Evolutionary conservation across 495 filamentous ascomycete genomes (phyloP).

Genomic region (Pseudomonodictys pantanalensis): DNA sequence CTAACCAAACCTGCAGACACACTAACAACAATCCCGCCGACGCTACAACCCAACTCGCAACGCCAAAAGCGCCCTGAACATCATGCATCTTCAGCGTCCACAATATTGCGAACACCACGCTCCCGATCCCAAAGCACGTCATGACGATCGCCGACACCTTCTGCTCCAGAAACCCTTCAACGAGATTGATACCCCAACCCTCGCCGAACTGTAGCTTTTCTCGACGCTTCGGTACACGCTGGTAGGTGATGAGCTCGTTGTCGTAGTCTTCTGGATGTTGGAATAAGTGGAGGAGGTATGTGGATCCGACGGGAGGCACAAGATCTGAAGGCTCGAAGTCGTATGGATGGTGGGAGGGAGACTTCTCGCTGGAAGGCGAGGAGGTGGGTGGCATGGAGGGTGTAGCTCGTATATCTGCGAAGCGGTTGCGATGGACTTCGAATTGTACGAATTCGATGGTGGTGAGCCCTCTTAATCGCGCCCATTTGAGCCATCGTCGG

Average conservation of each 20-base stretch:
- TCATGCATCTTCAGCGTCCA: constrained; percentile 40
- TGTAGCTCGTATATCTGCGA: constrained; percentile 39
- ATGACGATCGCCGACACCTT: constrained; percentile 40
- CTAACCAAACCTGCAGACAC: constrained; percentile 38
- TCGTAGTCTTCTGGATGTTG: constrained; percentile 43
- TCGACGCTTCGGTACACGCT: constrained; percentile 34
- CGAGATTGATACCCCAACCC: constrained; percentile 47
- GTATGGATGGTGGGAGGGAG: constrained; percentile 34
- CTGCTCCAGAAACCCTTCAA: constrained; percentile 42
- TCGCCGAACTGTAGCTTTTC: constrained; percentile 33
- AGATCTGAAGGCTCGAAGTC: constrained; percentile 40
- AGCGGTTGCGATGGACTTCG: constrained; percentile 41
- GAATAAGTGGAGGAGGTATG: constrained; percentile 43
- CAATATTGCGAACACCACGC: constrained; percentile 39
- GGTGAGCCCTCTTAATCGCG: constrained; percentile 36
- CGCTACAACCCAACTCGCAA: constrained; percentile 41
- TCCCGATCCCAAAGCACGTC: constrained; percentile 37
- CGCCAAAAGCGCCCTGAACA: constrained; percentile 46
- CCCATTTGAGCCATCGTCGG: constrained; percentile 27
- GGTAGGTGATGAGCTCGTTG: constrained; percentile 35
- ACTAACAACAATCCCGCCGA: constrained; percentile 38
- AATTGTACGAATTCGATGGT: constrained; percentile 44
- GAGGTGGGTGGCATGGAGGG: constrained; percentile 37
- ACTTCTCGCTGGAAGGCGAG: constrained; percentile 13
- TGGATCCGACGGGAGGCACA: constrained; percentile 41